Base-by-base conservation (phyloP, 2,329 filamentous ascomycete species). In the Salinomyces thailandicus region DNA sequence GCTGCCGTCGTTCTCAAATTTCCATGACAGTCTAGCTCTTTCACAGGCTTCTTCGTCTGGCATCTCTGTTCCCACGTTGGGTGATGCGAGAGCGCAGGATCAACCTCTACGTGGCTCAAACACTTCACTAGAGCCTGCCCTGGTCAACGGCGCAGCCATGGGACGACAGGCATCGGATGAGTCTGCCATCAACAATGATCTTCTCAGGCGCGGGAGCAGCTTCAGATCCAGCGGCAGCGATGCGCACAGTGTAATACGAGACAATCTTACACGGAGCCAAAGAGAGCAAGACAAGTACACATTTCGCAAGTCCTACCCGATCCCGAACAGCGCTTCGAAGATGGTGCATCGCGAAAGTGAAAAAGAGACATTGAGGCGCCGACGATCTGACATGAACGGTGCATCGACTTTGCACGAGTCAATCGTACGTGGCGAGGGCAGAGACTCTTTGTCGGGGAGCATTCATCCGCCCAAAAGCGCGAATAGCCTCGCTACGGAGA, bases 251-350 rank as follows among this genome's bases (percentile, higher is more conserved):
- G 6, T 41, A 40, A 26, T 35, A 40, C 28, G 13, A 31, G 28
- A 37, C 16, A 39, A 30, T 15, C 12, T 37, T 3, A 6, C 18
- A n/a, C 31, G 4, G 17, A 39, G 18, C 11, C 32, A 39, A 22
- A 29, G 18, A 9, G 37, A 45, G 9, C 33, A 33, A 16, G 38
- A 39, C 27, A 38, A 45, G 20, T 45, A 47, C 33, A 33, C 30
- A 3, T 49, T 35, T 37, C 41, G 40, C 20, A 53, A 47, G 36
- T 19, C 38, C 5, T 41, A 43, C 32, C 48, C 51, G 9, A 35
- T 35, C 7, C 43, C 53, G 5, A 56, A 56, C 37, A 53, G 47
- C 28, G 43, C 46, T 8, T 47, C 47, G 13, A 55, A 52, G 41
- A 43, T 40, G 19, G 38, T 43, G 3, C 45, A 39, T 19, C 39